These are phyloP conservation scores for Cercospora sp. DNA, from an alignment of 2,329 filamentous ascomycete genomes.

Conservation along the genomic window DNA sequence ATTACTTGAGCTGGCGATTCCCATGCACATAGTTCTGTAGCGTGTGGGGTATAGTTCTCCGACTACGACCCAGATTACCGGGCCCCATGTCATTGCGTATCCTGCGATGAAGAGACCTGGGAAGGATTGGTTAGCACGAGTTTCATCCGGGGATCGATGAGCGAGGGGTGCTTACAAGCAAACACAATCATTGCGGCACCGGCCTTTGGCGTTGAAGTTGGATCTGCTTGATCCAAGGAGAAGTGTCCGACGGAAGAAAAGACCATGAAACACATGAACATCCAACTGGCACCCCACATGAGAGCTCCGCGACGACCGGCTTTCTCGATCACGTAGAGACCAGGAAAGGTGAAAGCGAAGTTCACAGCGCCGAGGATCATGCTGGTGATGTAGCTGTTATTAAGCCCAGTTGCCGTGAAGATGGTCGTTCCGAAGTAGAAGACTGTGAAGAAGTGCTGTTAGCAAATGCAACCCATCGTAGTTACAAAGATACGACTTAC, in stretches of 20 bases:
- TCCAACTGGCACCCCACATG: slow-evolving; percentile 49
- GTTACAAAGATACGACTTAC: not conserved
- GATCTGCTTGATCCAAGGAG: slow-evolving; percentile 39
- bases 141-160: too few relatives aligned
- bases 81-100: slow-evolving; percentile 70
- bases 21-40: slow-evolving; percentile 50
- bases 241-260: slow-evolving; percentile 52
- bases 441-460: slow-evolving; percentile 41
- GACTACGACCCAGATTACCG: slow-evolving; percentile 60
- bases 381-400: slow-evolving; percentile 48
- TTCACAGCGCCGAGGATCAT: slow-evolving; percentile 53
- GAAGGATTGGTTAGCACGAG: not conserved
- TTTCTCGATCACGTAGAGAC: slow-evolving; percentile 50
- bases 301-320: slow-evolving; percentile 49
- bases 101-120: slow-evolving; percentile 60
- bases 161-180: slow-evolving; percentile 53
- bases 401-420: slow-evolving; percentile 41
- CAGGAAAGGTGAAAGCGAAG: slow-evolving; percentile 50
- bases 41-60: slow-evolving; percentile 56
- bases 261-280: slow-evolving; percentile 60
- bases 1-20: slow-evolving; percentile 61
- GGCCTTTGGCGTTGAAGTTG: slow-evolving; percentile 43
- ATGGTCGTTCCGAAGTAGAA: slow-evolving; percentile 56
- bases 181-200: slow-evolving; percentile 66
- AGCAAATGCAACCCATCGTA: slow-evolving; percentile 43